phyloP scores from a whole-genome alignment of 106 monocot species.

The Dactylorhiza incarnata region DNA sequence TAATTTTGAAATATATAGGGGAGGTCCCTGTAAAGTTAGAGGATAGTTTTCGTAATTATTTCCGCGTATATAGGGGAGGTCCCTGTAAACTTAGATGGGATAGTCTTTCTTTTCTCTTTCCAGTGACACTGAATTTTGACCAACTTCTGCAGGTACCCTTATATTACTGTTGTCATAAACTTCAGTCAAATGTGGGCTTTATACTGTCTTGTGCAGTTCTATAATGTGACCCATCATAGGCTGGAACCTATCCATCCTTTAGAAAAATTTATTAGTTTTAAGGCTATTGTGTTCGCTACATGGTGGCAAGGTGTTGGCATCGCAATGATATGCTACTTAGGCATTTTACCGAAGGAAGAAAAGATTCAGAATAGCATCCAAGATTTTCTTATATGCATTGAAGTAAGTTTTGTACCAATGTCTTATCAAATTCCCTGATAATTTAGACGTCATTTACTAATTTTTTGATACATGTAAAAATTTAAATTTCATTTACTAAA shows the following conservation, averaged over 20 bases:
- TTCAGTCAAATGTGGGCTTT: slow-evolving; percentile 94
- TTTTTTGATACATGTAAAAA: no score
- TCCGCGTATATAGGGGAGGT: no score
- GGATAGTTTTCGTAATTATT: no score
- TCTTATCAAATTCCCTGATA: neutral
- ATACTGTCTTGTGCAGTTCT: slow-evolving; percentile 83
- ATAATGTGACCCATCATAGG: slow-evolving; percentile 66
- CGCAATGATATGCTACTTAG: slow-evolving; percentile 61
- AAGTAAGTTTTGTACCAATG: slow-evolving; percentile 32
- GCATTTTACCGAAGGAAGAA: slow-evolving; percentile 51
- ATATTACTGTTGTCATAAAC: slow-evolving; percentile 67
- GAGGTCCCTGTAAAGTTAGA: no score
- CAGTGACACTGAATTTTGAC: neutral
- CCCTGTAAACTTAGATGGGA: no score
- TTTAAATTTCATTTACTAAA: no score
- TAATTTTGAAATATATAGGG: no score
- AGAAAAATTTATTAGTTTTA: slow-evolving; percentile 90
- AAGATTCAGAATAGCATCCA: slow-evolving; percentile 78
- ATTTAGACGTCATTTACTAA: neutral
- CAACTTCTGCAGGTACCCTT: slow-evolving; percentile 61
- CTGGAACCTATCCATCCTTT: slow-evolving; percentile 61
- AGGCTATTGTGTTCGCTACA: slow-evolving; percentile 88
- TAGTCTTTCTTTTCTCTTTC: neutral
- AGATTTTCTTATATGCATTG: slow-evolving; percentile 83
- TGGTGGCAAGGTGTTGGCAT: slow-evolving; percentile 95